phyloP scores from a whole-genome alignment of 164 flowering plant species.

The Buxus sempervirens region DNA sequence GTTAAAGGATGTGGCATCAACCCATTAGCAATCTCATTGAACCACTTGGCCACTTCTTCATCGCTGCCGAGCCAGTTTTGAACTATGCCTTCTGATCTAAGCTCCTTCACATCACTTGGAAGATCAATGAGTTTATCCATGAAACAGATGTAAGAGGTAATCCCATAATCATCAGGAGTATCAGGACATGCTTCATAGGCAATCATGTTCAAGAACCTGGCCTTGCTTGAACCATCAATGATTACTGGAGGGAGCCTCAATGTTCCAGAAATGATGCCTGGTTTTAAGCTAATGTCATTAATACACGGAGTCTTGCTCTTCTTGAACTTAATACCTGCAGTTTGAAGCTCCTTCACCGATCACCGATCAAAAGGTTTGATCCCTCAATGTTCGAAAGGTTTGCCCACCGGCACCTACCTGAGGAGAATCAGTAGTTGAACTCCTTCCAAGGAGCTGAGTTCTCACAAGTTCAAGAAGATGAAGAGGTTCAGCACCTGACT shows the following conservation, averaged over 20 bases:
- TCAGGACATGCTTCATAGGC: slow-evolving; percentile 5
- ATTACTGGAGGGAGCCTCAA: neutral
- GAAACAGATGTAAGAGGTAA: slow-evolving; percentile 19
- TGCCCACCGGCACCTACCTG: neutral
- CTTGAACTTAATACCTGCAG: neutral
- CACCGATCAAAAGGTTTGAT: too few relatives aligned
- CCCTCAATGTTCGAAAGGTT: too few relatives aligned
- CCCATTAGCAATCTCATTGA: slow-evolving; percentile 16
- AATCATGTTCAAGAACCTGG: slow-evolving; percentile 3
- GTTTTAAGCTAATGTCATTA: neutral
- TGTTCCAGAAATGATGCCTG: neutral
- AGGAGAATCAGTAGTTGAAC: too few relatives aligned
- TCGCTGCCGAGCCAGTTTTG: slow-evolving; percentile 26
- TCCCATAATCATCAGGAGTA: neutral
- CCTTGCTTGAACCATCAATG: slow-evolving; percentile 3
- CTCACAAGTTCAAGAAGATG: too few relatives aligned
- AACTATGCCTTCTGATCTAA: slow-evolving; percentile 9
- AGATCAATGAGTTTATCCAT: slow-evolving; percentile 16
- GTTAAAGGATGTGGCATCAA: slow-evolving; percentile 2
- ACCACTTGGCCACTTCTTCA: slow-evolving; percentile 21
- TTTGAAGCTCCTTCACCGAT: slow-evolving; percentile 10
- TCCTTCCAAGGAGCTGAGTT: too few relatives aligned
- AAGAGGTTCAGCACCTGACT: neutral
- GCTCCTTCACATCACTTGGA: slow-evolving; percentile 19
- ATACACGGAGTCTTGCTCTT: neutral